Evolutionary conservation across 2,329 filamentous ascomycete species (phyloP).

Genomic region (Colletotrichum sp.): DNA sequence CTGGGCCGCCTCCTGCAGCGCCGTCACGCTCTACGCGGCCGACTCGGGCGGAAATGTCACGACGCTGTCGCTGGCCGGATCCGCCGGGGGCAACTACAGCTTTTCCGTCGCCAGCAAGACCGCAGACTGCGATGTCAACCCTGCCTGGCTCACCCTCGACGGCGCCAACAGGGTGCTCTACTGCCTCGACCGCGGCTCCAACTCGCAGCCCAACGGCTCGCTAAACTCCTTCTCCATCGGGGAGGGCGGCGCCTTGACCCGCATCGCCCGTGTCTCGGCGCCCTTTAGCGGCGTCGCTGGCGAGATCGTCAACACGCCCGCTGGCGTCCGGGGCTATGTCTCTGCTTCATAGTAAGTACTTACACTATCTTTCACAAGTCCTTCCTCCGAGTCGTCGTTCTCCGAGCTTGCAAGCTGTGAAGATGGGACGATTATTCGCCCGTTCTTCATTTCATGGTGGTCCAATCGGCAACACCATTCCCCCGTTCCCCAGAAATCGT

Average conservation of each 20-base stretch:
- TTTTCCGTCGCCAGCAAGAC: conserved; percentile 20
- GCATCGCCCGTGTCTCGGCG: conserved; percentile 19
- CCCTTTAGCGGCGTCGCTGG: conserved; percentile 22
- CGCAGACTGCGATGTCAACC: conserved; percentile 19
- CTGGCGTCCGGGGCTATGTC: conserved; percentile 22
- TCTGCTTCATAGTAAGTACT: conserved; percentile 22
- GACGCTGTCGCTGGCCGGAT: conserved; percentile 17
- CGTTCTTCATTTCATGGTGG: neutral
- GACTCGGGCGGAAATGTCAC: conserved; percentile 23
- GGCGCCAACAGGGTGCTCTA: conserved; percentile 15
- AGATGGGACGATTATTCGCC: neutral
- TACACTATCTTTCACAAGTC: neutral
- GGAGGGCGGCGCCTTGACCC: conserved; percentile 15
- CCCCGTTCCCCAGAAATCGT: neutral
- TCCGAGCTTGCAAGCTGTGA: neutral
- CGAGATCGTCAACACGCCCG: conserved; percentile 21
- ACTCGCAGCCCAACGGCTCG: conserved; percentile 7
- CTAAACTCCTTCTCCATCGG: conserved; percentile 23
- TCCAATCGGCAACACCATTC: neutral
- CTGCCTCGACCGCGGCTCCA: conserved; percentile 18
- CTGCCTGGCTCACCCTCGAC: conserved; percentile 20
- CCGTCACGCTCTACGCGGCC: conserved; percentile 22
- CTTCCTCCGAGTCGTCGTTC: neutral
- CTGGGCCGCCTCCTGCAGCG: conserved; percentile 6
- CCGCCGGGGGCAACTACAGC: conserved; percentile 7